Percentiles rank a stretch among this genome's conserved stretches.
phyloP scores from a whole-genome alignment of 331 rosid genomes.

The Saraca asoca region DNA sequence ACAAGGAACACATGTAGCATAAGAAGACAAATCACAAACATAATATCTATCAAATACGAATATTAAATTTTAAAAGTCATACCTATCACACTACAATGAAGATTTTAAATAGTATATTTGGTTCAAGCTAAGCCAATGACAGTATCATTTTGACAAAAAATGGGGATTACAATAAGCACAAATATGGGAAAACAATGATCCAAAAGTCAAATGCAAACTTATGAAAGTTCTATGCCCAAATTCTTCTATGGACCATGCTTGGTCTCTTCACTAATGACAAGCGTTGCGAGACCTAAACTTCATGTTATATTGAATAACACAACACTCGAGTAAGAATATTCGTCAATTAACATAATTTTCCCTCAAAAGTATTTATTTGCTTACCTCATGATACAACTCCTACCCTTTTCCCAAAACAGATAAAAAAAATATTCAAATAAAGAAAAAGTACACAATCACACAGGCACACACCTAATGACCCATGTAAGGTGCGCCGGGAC shows the following conservation, averaged over 20 bases:
- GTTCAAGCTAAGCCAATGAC: constrained; percentile 8
- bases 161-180: not conserved
- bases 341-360: not conserved
- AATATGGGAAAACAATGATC: constrained; percentile 6
- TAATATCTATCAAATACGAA: constrained; percentile 28
- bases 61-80: constrained; percentile 26
- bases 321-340: not conserved
- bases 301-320: not conserved
- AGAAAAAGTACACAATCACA: not conserved
- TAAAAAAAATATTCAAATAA: not conserved
- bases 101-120: constrained; percentile 27
- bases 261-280: constrained; percentile 4
- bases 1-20: constrained; percentile 60
- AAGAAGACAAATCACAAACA: constrained; percentile 45
- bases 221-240: not conserved
- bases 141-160: not conserved
- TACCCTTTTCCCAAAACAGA: not conserved
- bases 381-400: not conserved
- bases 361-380: not conserved
- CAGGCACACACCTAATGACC: constrained; percentile 63
- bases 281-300: not conserved
- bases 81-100: constrained; percentile 41
- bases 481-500: constrained; percentile 69
- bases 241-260: not conserved
- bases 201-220: constrained; percentile 12